Conservation (phyloP, 768 basidiomycete genomes). For the Sutorius australiensis region DNA sequence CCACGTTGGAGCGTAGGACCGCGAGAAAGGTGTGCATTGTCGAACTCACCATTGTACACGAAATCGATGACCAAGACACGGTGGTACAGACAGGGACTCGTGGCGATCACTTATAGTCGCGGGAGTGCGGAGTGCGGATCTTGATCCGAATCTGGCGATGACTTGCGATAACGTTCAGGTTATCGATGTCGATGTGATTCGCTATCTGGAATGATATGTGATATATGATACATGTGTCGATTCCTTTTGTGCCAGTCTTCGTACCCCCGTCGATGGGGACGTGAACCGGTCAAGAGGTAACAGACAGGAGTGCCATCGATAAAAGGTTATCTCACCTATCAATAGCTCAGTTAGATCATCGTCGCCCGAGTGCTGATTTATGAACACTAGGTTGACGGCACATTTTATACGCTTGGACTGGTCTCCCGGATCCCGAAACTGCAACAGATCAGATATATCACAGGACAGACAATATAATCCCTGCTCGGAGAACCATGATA, state of each 20-base stretch:
- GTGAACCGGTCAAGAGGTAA: not conserved
- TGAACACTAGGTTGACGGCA: not conserved
- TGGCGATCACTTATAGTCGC: constrained; percentile 40
- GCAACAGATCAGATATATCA: not conserved
- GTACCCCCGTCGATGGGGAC: constrained; percentile 3
- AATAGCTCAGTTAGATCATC: constrained; percentile 14
- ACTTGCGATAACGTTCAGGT: constrained; percentile 18
- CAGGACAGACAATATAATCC: not conserved
- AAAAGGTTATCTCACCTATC: constrained; percentile 24
- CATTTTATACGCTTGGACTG: constrained; percentile 9
- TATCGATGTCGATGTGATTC: constrained; percentile 29
- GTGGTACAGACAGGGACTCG: constrained; percentile 23
- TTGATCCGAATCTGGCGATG: constrained; percentile 57
- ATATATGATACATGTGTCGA: constrained; percentile 8
- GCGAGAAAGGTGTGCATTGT: not conserved
- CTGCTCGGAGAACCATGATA: not conserved
- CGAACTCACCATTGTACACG: constrained; percentile 30
- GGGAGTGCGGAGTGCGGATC: constrained; percentile 65
- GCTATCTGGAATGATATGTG: constrained; percentile 4
- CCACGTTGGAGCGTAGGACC: not conserved
- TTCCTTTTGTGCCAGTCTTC: not conserved
- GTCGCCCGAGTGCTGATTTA: constrained; percentile 1
- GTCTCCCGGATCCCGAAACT: constrained; percentile 12
- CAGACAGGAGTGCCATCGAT: constrained; percentile 19
- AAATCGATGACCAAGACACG: constrained; percentile 28